Evolutionary conservation across 2,329 filamentous ascomycete genomes (phyloP).

Genomic region (Aspergillus quadrilineatus): DNA sequence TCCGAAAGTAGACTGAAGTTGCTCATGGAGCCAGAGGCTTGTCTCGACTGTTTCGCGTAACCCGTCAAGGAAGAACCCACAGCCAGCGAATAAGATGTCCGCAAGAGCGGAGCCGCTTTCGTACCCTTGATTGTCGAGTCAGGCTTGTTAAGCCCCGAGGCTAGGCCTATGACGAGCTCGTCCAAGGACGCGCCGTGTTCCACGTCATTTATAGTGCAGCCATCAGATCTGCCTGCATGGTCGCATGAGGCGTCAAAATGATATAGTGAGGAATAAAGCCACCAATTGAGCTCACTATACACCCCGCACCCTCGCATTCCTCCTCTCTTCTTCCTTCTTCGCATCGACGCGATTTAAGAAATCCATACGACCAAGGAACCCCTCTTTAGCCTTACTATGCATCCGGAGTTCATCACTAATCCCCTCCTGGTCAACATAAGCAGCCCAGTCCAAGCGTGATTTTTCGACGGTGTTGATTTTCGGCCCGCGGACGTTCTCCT

Average conservation of each 20-base stretch:
- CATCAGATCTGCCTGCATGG: too few relatives aligned
- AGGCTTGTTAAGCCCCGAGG: not conserved
- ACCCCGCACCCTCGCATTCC: slow-evolving; percentile 45
- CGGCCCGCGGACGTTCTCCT: slow-evolving; percentile 46
- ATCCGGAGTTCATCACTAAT: slow-evolving; percentile 61
- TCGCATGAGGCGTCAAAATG: too few relatives aligned
- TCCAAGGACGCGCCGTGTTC: too few relatives aligned
- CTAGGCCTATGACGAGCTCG: too few relatives aligned
- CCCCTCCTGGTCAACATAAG: slow-evolving; percentile 61
- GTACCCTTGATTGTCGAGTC: not conserved
- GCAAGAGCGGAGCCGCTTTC: not conserved
- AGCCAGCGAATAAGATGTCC: not conserved
- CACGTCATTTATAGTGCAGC: too few relatives aligned
- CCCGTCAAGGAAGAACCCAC: not conserved
- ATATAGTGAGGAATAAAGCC: too few relatives aligned
- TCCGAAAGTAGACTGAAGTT: not conserved
- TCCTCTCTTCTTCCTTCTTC: slow-evolving; percentile 56
- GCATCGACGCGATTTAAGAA: slow-evolving; percentile 61
- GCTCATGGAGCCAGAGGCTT: not conserved
- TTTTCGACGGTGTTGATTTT: slow-evolving; percentile 68
- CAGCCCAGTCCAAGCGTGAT: slow-evolving; percentile 64
- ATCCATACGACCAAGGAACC: slow-evolving; percentile 61
- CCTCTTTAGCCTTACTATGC: slow-evolving; percentile 62
- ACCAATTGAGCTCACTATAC: slow-evolving; percentile 16
- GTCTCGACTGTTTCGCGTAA: not conserved